Conservation (phyloP, 176 grass and related monocot species). For the Zea luxurians region DNA sequence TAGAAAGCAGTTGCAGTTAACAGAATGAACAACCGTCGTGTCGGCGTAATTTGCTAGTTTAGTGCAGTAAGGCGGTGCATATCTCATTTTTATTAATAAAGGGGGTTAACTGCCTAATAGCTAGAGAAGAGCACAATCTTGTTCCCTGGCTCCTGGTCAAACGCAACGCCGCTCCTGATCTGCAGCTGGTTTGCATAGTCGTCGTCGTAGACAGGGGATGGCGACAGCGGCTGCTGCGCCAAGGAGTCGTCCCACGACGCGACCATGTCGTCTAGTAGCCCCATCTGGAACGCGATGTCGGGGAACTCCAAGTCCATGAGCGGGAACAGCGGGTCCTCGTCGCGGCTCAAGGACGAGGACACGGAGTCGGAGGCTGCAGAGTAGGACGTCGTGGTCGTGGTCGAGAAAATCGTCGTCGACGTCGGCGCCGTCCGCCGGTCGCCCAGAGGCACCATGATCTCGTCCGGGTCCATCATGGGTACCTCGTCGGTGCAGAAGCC, state of each 20-base stretch:
- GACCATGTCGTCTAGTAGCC: slow-evolving; percentile 54
- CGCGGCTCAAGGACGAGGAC: slow-evolving; percentile 41
- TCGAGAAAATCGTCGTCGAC: background rate
- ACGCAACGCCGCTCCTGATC: slow-evolving; percentile 31
- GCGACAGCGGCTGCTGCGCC: background rate
- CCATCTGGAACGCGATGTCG: slow-evolving; percentile 41
- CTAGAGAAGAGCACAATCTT: slow-evolving; percentile 67
- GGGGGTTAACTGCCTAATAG: slow-evolving; percentile 3
- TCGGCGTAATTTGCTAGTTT: background rate
- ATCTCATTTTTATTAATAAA: slow-evolving; percentile 11
- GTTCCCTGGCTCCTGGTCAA: slow-evolving; percentile 63
- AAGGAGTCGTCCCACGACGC: slow-evolving; percentile 21
- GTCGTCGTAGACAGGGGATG: slow-evolving; percentile 1
- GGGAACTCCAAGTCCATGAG: slow-evolving; percentile 52
- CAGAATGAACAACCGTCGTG: background rate
- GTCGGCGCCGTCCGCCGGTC: background rate
- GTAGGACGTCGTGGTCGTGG: slow-evolving; percentile 23
- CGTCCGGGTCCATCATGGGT: slow-evolving; percentile 67
- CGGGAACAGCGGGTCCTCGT: slow-evolving; percentile 41
- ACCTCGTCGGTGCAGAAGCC: slow-evolving; percentile 85
- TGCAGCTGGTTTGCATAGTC: slow-evolving; percentile 33
- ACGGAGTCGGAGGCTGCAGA: slow-evolving; percentile 14
- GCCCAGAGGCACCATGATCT: slow-evolving; percentile 50
- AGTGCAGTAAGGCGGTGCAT: background rate
- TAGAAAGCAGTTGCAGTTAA: background rate